Evolutionary conservation across 257 asterid species (phyloP).

Genomic region (Solanum infundibuliforme): DNA sequence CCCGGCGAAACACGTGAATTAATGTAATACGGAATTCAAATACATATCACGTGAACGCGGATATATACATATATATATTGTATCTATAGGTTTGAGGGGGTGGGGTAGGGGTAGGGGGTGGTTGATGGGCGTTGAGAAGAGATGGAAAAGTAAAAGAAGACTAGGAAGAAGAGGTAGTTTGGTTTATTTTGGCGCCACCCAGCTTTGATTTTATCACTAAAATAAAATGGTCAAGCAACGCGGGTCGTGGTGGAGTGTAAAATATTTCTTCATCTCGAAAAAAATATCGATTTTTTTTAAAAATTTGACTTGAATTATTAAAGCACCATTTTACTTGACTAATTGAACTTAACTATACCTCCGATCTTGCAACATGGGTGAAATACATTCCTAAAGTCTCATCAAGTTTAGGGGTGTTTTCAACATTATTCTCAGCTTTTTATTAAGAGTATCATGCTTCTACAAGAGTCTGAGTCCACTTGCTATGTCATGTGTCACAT

Average conservation of each 20-base stretch:
- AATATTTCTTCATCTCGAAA: accelerated
- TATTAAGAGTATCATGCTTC: too few relatives aligned
- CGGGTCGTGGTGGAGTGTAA: not conserved
- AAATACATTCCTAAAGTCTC: too few relatives aligned
- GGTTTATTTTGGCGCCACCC: not conserved
- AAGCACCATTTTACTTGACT: not conserved
- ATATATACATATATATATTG: not conserved
- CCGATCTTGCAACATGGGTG: not conserved
- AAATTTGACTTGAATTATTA: too few relatives aligned
- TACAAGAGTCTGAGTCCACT: not conserved
- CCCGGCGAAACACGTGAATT: not conserved
- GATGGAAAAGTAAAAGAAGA: not conserved
- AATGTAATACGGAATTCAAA: not conserved
- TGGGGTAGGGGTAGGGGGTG: not conserved
- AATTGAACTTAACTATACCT: too few relatives aligned
- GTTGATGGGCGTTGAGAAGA: not conserved
- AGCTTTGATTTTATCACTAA: not conserved
- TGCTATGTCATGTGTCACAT: not conserved
- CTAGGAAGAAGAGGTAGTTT: not conserved
- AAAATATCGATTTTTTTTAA: accelerated
- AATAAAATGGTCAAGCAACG: too few relatives aligned
- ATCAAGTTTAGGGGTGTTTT: too few relatives aligned
- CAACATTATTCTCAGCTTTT: too few relatives aligned
- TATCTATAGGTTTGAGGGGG: not conserved
- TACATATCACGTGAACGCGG: not conserved